Evolutionary conservation across 2,329 filamentous ascomycete species (phyloP).

Genomic region (Hypoxylon sp.): DNA sequence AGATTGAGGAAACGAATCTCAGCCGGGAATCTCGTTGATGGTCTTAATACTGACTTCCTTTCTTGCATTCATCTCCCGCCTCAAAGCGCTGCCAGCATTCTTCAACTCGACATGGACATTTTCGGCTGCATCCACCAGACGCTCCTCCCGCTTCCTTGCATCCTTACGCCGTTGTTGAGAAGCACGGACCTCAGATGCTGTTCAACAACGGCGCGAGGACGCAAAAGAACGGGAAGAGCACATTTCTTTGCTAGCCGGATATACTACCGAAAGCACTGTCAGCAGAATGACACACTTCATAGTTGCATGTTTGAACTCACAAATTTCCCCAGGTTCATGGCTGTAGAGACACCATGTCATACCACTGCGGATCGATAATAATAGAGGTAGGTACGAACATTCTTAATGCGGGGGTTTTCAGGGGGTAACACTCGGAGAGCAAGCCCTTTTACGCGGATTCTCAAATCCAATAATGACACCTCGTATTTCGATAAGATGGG

Average conservation of each 20-base stretch:
- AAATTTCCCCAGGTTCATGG: slow-evolving; percentile 14
- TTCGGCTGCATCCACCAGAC: too few relatives aligned
- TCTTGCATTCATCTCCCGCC: slow-evolving; percentile 29
- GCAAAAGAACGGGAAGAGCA: too few relatives aligned
- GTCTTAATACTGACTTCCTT: slow-evolving; percentile 23
- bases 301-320: slow-evolving; percentile 12
- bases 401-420: neutral
- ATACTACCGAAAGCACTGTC: slow-evolving; percentile 21
- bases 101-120: too few relatives aligned
- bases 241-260: slow-evolving; percentile 24
- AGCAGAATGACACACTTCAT: slow-evolving; percentile 5
- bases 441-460: neutral
- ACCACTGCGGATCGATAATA: slow-evolving; percentile 7
- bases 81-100: too few relatives aligned
- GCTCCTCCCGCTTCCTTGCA: too few relatives aligned
- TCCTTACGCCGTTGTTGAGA: too few relatives aligned
- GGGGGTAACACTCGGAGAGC: too few relatives aligned
- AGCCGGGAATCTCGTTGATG: slow-evolving; percentile 22
- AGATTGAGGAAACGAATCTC: slow-evolving; percentile 1
- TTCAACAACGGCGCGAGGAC: too few relatives aligned
- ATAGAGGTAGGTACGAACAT: too few relatives aligned
- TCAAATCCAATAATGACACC: neutral
- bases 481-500: slow-evolving; percentile 9
- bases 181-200: too few relatives aligned
- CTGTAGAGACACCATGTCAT: slow-evolving; percentile 13